phyloP scores from a whole-genome alignment of 768 basidiomycete species.

The Leccinum boreale region DNA sequence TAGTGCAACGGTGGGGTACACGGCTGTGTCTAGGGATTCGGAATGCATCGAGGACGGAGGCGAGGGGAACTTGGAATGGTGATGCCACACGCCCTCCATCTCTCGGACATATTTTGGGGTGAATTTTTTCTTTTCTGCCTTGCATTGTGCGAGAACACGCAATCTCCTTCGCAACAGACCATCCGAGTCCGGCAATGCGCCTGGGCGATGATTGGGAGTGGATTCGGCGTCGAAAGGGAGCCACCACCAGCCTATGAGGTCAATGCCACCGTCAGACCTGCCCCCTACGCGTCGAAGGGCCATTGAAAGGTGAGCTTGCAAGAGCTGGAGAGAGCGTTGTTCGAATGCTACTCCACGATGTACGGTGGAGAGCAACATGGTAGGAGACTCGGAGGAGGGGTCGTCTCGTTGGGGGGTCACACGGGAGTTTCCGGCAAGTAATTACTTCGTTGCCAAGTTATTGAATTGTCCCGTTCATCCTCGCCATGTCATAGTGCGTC shows the following conservation, averaged over 20 bases:
- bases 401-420: conserved; percentile 17
- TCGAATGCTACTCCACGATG: conserved; percentile 78
- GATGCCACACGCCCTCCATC: conserved; percentile 81
- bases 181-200: conserved; percentile 13
- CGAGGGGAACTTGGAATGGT: conserved; percentile 10
- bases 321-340: conserved; percentile 54
- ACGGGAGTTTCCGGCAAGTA: conserved; percentile 18
- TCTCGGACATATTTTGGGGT: conserved; percentile 83
- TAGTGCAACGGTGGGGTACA: conserved; percentile 51
- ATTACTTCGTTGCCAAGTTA: neutral
- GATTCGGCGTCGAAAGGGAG: conserved; percentile 42
- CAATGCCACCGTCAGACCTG: conserved; percentile 86
- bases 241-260: conserved; percentile 94
- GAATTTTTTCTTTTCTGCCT: conserved; percentile 81
- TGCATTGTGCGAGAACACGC: conserved; percentile 85
- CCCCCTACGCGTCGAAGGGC: conserved; percentile 75
- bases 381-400: conserved; percentile 6
- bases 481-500: conserved; percentile 46
- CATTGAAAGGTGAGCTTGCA: conserved; percentile 74
- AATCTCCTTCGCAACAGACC: conserved; percentile 46
- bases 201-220: neutral
- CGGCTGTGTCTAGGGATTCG: neutral
- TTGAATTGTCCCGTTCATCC: neutral
- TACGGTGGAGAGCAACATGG: conserved; percentile 43
- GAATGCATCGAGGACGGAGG: neutral